Conservation (phyloP, 2,329 filamentous ascomycete genomes). For the Coniosporium uncinatum region DNA sequence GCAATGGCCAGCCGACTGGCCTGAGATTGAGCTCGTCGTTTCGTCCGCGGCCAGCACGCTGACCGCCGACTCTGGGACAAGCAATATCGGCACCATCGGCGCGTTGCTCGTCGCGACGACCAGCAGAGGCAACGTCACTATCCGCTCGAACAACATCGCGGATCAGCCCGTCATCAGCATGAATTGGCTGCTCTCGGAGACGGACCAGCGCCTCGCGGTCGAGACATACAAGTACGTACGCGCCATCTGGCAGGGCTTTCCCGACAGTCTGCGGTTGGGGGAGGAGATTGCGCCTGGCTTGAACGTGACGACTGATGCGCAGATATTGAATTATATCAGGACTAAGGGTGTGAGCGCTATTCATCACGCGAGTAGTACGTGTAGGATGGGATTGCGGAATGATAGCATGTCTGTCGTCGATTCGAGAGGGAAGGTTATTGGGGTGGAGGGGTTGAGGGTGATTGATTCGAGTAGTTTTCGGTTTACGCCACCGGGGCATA, state of each 20-base stretch:
- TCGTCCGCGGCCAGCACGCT: constrained; percentile 7
- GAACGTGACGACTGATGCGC: constrained; percentile 12
- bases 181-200: constrained; percentile 22
- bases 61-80: constrained; percentile 9
- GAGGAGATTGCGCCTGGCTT: neutral
- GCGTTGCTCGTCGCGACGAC: constrained; percentile 22
- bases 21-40: constrained; percentile 19
- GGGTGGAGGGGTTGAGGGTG: constrained; percentile 27
- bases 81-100: constrained; percentile 19
- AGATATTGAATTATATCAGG: constrained; percentile 4
- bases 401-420: constrained; percentile 29
- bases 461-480: constrained; percentile 26
- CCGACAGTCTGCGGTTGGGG: neutral
- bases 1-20: constrained; percentile 23
- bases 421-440: constrained; percentile 25
- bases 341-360: neutral
- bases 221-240: constrained; percentile 22
- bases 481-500: constrained; percentile 27
- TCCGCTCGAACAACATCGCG: constrained; percentile 16
- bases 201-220: constrained; percentile 23
- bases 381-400: constrained; percentile 24
- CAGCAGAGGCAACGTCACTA: constrained; percentile 25
- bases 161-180: constrained; percentile 24
- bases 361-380: neutral
- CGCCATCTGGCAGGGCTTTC: constrained; percentile 9